Conservation (phyloP, 805 yeast species). For the Kuraishia hungarica region DNA sequence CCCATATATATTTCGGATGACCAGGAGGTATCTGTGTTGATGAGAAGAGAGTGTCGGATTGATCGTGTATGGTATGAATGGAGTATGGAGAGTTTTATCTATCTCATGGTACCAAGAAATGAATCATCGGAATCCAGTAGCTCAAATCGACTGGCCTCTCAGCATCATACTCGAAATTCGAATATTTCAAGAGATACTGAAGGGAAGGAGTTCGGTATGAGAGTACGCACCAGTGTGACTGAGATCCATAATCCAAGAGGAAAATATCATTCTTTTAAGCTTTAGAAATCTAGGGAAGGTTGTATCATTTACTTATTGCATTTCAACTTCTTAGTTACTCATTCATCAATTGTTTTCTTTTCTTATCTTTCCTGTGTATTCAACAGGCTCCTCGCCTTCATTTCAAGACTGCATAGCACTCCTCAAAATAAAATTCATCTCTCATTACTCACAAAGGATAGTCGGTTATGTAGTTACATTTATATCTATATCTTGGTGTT, state of each 20-base stretch:
- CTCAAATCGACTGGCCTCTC: constrained; percentile 11
- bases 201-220: constrained; percentile 30
- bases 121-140: constrained; percentile 4
- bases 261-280: constrained; percentile 14
- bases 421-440: too few relatives aligned
- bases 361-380: too few relatives aligned
- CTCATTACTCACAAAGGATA: too few relatives aligned
- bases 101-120: constrained; percentile 18
- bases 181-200: constrained; percentile 15
- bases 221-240: constrained; percentile 32
- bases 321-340: neutral
- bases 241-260: constrained; percentile 33
- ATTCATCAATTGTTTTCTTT: neutral
- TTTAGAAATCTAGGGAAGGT: constrained; percentile 1
- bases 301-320: neutral
- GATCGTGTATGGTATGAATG: constrained; percentile 60
- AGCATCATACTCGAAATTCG: neutral
- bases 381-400: too few relatives aligned
- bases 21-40: constrained; percentile 41
- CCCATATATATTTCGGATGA: constrained; percentile 47
- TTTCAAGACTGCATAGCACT: too few relatives aligned
- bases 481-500: neutral
- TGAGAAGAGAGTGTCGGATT: constrained; percentile 37
- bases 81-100: constrained; percentile 45
- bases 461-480: too few relatives aligned